A percentile compares a stretch with the other conserved stretches of the same genome.
These are phyloP conservation scores for Ambrosia artemisiifolia DNA, from an alignment of 129 eudicot genomes.

Conservation along the genomic window DNA sequence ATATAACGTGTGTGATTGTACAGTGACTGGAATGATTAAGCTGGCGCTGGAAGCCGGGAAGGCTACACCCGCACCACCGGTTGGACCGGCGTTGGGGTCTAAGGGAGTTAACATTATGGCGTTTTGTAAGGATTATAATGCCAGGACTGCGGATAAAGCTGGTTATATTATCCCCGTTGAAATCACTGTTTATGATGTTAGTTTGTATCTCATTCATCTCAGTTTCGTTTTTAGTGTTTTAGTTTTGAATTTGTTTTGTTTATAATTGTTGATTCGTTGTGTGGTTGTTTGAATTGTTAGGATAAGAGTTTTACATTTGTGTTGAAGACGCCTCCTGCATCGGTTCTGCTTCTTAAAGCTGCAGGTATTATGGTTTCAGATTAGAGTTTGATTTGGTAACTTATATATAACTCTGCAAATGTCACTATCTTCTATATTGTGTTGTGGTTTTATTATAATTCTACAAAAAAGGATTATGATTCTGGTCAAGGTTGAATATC, in stretches of 20 bases:
- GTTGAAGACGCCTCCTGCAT: conserved; percentile 99
- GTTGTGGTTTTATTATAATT: background rate
- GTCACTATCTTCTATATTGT: too few species aligned
- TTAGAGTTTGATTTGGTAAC: background rate
- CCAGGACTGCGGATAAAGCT: conserved; percentile 93
- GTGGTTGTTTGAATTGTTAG: conserved; percentile 36
- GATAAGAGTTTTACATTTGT: conserved; percentile 93
- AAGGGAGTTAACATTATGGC: conserved; percentile 97
- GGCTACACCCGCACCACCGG: conserved; percentile 97
- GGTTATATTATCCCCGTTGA: conserved; percentile 94
- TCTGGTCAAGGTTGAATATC: too few species aligned
- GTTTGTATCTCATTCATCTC: conserved; percentile 4
- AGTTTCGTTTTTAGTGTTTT: background rate
- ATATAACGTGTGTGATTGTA: conserved; percentile 8
- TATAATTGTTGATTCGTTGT: background rate
- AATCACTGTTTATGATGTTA: conserved; percentile 88
- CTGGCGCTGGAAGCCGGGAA: conserved; percentile 96
- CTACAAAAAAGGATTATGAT: background rate
- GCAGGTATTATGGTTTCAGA: conserved; percentile 54
- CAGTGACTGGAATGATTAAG: conserved; percentile 88
- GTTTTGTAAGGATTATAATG: conserved; percentile 96
- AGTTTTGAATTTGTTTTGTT: background rate
- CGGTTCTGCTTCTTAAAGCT: conserved; percentile 91
- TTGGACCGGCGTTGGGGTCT: conserved; percentile 95
- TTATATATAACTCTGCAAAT: background rate